Evolutionary conservation across 106 monocot species (phyloP), one percentile per base, ranked within the genome.

Genomic region (Apostasia shenzhenica): DNA sequence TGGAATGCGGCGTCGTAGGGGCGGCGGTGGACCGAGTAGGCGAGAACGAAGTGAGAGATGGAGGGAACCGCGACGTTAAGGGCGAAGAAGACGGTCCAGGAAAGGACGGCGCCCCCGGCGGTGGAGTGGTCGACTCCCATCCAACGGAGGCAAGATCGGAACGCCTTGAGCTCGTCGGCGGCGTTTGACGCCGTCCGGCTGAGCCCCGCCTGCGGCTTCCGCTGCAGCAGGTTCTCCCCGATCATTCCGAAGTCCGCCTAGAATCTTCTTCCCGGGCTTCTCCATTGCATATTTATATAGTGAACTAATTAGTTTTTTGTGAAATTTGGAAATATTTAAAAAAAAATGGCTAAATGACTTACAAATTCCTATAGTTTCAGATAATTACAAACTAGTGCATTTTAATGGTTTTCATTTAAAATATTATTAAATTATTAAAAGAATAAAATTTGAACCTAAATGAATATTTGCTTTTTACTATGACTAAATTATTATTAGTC

Each of bases 81-180:
- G n/a, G 69, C 10, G 43, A 91, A 8, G 73, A 94, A 94, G n/a
- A 91, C 55, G 0, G 70, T 26, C 88, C 94, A 94, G 1, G 94
- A 87, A 6, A 91, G 0, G 11, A 68, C 11, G 9, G 71, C 5
- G 50, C 45, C 43, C 58, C 55, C 47, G 2, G 51, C 1, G 38
- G 12, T 78, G 26, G 77, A 76, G 26, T 94, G 87, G 72, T 90
- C 84, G 45, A 87, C 71, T 69, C 84, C 90, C 82, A 90, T 79
- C 85, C 86, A 94, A 41, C 81, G 73, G 11, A 94, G 84, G 59
- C 78, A 85, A 6, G 81, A 79, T 1, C 85, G 70, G 77, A 94
- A 87, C 66, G 63, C 71, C 9, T 60, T 59, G 26, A 90, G 87
- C 75, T 94, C 94, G 74, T 94, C 94, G 69, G 71, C 79, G 1